Percentiles rank a stretch among this genome's conserved stretches.
phyloP scores from a whole-genome alignment of 1,139 yeast genomes.

The Geotrichum candidum region DNA sequence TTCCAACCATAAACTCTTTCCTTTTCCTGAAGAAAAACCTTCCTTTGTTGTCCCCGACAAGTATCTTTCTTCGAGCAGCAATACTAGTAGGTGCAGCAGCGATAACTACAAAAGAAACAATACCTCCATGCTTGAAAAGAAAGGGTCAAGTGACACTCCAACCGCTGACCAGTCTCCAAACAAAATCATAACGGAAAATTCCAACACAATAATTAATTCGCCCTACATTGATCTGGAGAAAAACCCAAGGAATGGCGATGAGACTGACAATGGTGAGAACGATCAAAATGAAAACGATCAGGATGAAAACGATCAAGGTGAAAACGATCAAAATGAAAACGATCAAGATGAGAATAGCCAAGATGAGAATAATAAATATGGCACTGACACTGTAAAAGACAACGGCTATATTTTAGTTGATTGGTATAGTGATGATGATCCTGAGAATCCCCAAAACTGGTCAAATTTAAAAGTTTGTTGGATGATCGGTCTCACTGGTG shows the following conservation, averaged over 20 bases:
- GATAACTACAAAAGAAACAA: not conserved
- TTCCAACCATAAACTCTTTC: no score
- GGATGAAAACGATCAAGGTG: no score
- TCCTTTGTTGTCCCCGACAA: conserved; percentile 21
- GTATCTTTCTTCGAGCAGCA: conserved; percentile 3
- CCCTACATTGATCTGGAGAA: not conserved
- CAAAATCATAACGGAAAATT: not conserved
- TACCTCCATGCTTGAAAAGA: not conserved
- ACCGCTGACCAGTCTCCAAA: conserved; percentile 9
- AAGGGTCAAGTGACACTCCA: not conserved
- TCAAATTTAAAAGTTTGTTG: conserved; percentile 37
- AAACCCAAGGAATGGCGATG: not conserved
- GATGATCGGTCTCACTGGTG: conserved; percentile 39
- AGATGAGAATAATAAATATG: no score
- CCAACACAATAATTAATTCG: not conserved
- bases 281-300: no score
- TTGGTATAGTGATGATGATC: conserved; percentile 51
- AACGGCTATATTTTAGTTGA: conserved; percentile 22
- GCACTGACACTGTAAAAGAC: no score
- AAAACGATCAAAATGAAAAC: no score
- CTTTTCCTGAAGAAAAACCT: conserved; percentile 19
- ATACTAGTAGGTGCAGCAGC: not conserved
- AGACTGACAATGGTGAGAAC: no score
- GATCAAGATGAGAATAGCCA: no score
- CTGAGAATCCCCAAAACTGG: conserved; percentile 58